Conservation (phyloP, 2,329 filamentous ascomycete genomes). For the Drechslerella coelobrocha region DNA sequence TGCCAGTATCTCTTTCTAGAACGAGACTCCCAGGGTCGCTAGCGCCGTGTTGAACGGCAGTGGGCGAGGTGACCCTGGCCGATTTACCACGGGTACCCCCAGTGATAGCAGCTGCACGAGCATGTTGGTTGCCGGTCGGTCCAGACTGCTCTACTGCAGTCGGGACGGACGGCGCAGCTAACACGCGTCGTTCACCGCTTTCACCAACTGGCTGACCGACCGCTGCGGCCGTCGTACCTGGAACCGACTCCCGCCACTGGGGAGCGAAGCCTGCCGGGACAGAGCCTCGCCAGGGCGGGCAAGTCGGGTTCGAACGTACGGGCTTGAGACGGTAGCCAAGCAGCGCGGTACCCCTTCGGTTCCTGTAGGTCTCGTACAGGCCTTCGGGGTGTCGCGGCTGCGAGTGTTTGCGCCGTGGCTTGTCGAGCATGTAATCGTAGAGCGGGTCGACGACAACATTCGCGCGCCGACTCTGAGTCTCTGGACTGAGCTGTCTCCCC, state of each 20-base stretch:
- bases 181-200: not conserved
- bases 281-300: slow-evolving; percentile 18
- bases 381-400: not conserved
- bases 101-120: slow-evolving; percentile 1
- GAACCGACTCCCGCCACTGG: not conserved
- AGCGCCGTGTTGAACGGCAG: slow-evolving; percentile 1
- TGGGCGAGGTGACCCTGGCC: not conserved
- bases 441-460: slow-evolving; percentile 1
- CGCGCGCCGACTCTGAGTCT: slow-evolving; percentile 5
- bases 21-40: slow-evolving; percentile 1
- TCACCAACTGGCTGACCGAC: slow-evolving; percentile 1
- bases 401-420: slow-evolving; percentile 12
- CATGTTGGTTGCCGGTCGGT: not conserved
- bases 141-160: not conserved
- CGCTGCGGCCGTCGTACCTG: not conserved
- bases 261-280: slow-evolving; percentile 7
- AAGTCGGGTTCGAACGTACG: not conserved
- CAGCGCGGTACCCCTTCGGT: slow-evolving; percentile 10
- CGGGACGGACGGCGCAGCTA: not conserved
- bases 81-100: slow-evolving; percentile 1
- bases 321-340: slow-evolving; percentile 29
- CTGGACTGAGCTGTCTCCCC: slow-evolving; percentile 10
- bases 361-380: slow-evolving; percentile 3
- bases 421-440: slow-evolving; percentile 21
- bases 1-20: not conserved